Evolutionary conservation across 345 rosid genomes (phyloP).

Genomic region (Lepidium didymum): DNA sequence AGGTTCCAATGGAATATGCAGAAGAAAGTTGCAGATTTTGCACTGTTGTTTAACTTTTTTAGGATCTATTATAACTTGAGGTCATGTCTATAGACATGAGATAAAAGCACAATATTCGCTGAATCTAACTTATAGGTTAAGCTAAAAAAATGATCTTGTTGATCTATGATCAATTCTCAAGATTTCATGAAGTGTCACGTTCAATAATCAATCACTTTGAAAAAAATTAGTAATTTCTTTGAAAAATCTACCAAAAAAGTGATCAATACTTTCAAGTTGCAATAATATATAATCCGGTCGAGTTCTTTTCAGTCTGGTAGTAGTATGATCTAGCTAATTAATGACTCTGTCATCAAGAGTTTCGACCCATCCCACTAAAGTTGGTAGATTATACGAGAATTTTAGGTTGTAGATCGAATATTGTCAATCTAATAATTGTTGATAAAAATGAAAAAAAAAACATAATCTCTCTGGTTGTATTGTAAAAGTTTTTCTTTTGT

Average conservation of each 20-base stretch:
- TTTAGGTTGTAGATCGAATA: too few relatives aligned
- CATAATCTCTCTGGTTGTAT: not conserved
- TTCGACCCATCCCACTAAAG: too few relatives aligned
- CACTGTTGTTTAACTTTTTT: not conserved
- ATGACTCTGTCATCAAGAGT: too few relatives aligned
- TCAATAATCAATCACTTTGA: not conserved
- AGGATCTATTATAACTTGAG: not conserved
- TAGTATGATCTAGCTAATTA: too few relatives aligned
- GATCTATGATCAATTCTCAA: not conserved
- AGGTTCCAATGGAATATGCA: slow-evolving; percentile 27
- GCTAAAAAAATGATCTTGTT: not conserved
- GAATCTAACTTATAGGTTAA: not conserved
- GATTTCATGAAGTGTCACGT: slow-evolving; percentile 11
- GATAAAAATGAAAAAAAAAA: not conserved
- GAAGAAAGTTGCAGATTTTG: slow-evolving; percentile 9
- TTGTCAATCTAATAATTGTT: too few relatives aligned
- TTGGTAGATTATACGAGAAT: too few relatives aligned
- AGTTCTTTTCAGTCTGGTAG: too few relatives aligned
- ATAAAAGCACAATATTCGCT: not conserved
- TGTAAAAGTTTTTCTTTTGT: not conserved
- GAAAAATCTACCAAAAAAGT: not conserved
- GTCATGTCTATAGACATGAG: not conserved
- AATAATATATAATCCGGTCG: too few relatives aligned
- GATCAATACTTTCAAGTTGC: not conserved
- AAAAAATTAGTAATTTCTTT: not conserved